phyloP scores from a whole-genome alignment of 179 eudicot species.

The Amaranthus tricolor region DNA sequence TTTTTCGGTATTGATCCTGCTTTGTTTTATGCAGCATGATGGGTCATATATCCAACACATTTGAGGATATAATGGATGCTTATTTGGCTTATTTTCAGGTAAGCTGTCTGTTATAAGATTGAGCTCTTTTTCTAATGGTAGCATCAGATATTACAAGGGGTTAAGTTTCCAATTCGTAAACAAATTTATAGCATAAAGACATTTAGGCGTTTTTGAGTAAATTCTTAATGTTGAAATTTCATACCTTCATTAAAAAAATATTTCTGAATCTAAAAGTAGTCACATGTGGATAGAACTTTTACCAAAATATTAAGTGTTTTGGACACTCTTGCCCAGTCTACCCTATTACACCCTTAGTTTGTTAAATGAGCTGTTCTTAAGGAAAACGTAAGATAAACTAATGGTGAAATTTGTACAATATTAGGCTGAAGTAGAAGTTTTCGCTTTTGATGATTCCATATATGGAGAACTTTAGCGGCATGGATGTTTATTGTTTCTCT shows the following conservation, averaged over 20 bases:
- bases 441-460: not conserved
- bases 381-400: not conserved
- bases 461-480: not conserved
- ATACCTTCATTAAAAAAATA: too few relatives aligned
- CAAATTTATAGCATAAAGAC: not conserved
- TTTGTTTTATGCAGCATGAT: conserved; percentile 46
- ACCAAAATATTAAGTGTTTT: not conserved
- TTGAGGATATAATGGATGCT: conserved; percentile 89
- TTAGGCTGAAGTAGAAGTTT: not conserved
- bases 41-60: conserved; percentile 52
- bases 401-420: not conserved
- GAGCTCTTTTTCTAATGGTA: not conserved
- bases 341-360: not conserved
- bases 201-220: not conserved
- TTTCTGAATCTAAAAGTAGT: not conserved
- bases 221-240: not conserved
- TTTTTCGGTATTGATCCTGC: not conserved
- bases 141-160: conserved; percentile 2
- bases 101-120: conserved; percentile 19
- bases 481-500: not conserved
- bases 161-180: not conserved
- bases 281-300: not conserved
- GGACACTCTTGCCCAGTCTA: not conserved
- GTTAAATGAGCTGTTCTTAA: not conserved
- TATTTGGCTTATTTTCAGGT: conserved; percentile 93